These are phyloP conservation scores for Plasmodium knowlesi DNA, from an alignment of 169 alveolate species.

Conservation along the genomic window DNA sequence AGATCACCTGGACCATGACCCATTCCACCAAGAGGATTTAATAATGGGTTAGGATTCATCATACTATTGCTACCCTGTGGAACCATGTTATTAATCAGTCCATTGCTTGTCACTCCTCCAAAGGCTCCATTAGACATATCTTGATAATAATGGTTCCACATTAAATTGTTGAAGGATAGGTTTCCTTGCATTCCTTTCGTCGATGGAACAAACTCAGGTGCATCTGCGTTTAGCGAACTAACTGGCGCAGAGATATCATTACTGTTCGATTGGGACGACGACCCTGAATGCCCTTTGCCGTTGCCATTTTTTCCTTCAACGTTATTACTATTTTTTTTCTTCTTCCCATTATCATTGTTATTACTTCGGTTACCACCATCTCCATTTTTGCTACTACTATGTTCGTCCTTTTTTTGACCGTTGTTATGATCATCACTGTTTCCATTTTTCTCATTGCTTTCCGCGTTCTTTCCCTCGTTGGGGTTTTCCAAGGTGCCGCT, in stretches of 20 bases:
- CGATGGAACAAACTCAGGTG: slow-evolving; percentile 76
- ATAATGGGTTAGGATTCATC: slow-evolving; percentile 11
- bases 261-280: neutral
- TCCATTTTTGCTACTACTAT: neutral
- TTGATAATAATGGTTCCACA: slow-evolving; percentile 73
- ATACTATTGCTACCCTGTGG: slow-evolving; percentile 25
- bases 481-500: neutral
- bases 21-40: neutral
- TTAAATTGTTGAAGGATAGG: slow-evolving; percentile 24
- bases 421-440: neutral
- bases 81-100: neutral
- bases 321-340: neutral
- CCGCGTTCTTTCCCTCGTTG: neutral
- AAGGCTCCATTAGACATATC: slow-evolving; percentile 7
- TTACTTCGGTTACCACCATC: neutral
- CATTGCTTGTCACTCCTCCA: neutral
- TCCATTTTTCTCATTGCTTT: neutral
- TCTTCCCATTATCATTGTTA: neutral
- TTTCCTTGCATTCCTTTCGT: slow-evolving; percentile 30
- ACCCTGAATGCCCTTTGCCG: neutral
- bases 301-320: slow-evolving; percentile 1
- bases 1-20: slow-evolving; percentile 7
- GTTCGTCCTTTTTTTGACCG: neutral
- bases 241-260: neutral
- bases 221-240: slow-evolving; percentile 75